Base-by-base conservation (phyloP, 1,284 basidiomycete species). In the Fomitopsis pinicola region DNA sequence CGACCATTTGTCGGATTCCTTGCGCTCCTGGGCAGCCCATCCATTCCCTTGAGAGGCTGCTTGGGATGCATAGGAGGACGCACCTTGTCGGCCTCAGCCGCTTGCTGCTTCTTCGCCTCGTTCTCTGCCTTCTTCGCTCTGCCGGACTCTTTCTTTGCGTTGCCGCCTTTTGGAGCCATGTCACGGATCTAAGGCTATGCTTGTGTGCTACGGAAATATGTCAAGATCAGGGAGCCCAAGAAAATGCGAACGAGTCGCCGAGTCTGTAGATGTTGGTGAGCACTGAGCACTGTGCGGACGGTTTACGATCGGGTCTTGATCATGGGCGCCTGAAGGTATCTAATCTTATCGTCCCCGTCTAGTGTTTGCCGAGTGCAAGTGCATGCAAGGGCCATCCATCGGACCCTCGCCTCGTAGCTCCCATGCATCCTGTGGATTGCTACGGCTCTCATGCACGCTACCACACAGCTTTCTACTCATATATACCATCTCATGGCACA, bases 121-220 rank as follows among this genome's bases (percentile, higher is more conserved):
- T 95, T 96, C 73, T 97, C 95, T 6, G 94, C 93, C 77, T 98
- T 98, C 76, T 94, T 94, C 1, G 95, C 91, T 55, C 91, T 77
- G 2, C 94, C 94, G 36, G 85, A 76, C 73, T 95, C 94, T 74
- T 95, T 95, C 86, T 95, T 96, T 65, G 91, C 81, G 80, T 94
- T 95, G 68, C 83, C 86, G 69, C 91, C 91, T 72, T 90, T 92
- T 1, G 94, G 93, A 62, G 93, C 75, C 94, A 95, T 95, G 45
- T 48, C 22, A 42, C 57, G 33, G n/a, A 57, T 44, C 28, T 28
- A 33, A 48, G 12, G 35, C 42, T 12, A 58, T 14, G 33, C 5
- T 12, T 19, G 35, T 42, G 8, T 42, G 44, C n/a, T 22, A 22
- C 22, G 22, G 22, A 15, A 50, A 36, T 59, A 55, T 19, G 53